Evolutionary conservation across 331 rosid species (phyloP).

Genomic region (Malus hybrid): DNA sequence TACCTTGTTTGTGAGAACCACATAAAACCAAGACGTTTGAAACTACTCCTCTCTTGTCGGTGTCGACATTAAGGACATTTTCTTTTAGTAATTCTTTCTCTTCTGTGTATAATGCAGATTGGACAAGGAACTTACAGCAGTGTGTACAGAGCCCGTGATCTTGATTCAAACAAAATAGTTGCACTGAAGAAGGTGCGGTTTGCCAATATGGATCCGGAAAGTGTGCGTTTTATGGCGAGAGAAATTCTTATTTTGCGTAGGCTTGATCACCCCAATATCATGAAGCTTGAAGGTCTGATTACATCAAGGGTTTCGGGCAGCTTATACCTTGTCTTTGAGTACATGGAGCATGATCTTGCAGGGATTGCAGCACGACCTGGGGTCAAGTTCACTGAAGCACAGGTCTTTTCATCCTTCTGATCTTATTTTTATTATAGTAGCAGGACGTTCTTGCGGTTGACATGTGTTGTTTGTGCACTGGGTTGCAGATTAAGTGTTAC

Average conservation of each 20-base stretch:
- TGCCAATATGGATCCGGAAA: conserved; percentile 81
- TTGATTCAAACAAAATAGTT: conserved; percentile 62
- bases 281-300: conserved; percentile 88
- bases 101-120: conserved; percentile 35
- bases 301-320: conserved; percentile 81
- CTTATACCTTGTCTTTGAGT: conserved; percentile 78
- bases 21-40: neutral
- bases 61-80: neutral
- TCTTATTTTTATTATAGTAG: neutral
- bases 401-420: conserved; percentile 30
- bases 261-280: conserved; percentile 89
- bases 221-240: conserved; percentile 87
- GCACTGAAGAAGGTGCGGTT: conserved; percentile 87
- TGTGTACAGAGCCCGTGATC: conserved; percentile 82
- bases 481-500: conserved; percentile 67
- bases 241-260: conserved; percentile 62
- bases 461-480: neutral
- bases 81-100: neutral
- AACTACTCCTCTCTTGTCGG: neutral
- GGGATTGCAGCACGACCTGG: conserved; percentile 65
- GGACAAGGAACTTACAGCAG: conserved; percentile 96
- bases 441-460: neutral
- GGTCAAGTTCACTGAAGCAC: conserved; percentile 61
- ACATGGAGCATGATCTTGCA: conserved; percentile 88
- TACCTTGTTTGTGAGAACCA: neutral